Evolutionary conservation across 305 asterid species (phyloP).

Genomic region (Fraxinus sp.): DNA sequence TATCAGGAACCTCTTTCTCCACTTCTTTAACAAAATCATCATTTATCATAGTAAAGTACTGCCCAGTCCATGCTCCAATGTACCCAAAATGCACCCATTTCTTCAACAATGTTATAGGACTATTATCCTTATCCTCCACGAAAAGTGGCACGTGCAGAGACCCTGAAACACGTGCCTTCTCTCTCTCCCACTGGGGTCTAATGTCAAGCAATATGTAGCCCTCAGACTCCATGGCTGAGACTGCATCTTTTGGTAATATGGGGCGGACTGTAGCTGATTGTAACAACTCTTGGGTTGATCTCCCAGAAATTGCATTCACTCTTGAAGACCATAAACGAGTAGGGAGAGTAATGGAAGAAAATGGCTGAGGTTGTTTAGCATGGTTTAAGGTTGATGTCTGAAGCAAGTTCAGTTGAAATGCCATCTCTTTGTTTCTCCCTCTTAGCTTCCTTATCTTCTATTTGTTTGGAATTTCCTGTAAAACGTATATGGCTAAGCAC

Average conservation of each 20-base stretch:
- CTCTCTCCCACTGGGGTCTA: conserved; percentile 84
- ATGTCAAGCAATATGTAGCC: conserved; percentile 79
- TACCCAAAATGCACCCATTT: conserved; percentile 96
- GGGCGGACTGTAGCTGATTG: conserved; percentile 71
- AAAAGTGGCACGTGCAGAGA: conserved; percentile 85
- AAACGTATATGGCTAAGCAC: neutral
- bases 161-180: conserved; percentile 73
- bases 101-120: conserved; percentile 69
- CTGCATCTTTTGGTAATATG: conserved; percentile 68
- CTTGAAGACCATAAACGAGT: conserved; percentile 36
- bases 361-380: conserved; percentile 33
- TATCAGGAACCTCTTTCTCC: conserved; percentile 52
- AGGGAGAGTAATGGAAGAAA: conserved; percentile 28
- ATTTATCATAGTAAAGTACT: conserved; percentile 68
- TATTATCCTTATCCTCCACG: conserved; percentile 66
- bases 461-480: neutral
- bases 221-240: conserved; percentile 50
- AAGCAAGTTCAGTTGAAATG: conserved; percentile 55
- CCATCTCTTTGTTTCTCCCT: conserved; percentile 28
- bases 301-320: conserved; percentile 44
- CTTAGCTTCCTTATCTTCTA: neutral
- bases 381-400: conserved; percentile 38
- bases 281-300: conserved; percentile 56
- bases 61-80: conserved; percentile 93
- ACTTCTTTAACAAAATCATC: conserved; percentile 55